These are phyloP conservation scores for Diaporthe ampelina DNA, from an alignment of 2,329 filamentous ascomycete species.

Conservation along the genomic window DNA sequence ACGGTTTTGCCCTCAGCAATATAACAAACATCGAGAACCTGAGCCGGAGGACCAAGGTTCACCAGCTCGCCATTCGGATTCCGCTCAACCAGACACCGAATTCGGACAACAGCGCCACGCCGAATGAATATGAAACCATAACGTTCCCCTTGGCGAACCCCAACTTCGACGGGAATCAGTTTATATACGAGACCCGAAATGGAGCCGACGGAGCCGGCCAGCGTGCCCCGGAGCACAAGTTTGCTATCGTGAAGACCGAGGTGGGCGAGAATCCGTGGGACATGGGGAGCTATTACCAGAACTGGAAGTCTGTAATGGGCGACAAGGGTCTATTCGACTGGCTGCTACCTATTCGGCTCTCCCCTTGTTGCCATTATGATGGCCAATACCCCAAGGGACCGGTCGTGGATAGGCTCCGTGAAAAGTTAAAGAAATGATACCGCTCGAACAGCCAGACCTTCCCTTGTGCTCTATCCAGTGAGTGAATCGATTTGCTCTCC, in stretches of 20 bases:
- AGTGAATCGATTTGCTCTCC: neutral
- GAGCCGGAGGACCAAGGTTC: conserved; percentile 70
- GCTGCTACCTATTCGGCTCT: conserved; percentile 81
- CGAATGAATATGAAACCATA: conserved; percentile 61
- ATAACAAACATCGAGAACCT: conserved; percentile 88
- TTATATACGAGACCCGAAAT: conserved; percentile 43
- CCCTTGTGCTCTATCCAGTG: neutral
- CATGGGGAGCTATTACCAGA: conserved; percentile 74
- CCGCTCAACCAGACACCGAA: conserved; percentile 55
- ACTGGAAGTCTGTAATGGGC: conserved; percentile 88
- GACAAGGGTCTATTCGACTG: conserved; percentile 75
- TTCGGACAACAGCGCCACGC: conserved; percentile 5
- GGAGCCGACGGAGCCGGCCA: conserved; percentile 7
- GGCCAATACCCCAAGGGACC: conserved; percentile 38
- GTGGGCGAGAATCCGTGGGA: conserved; percentile 90
- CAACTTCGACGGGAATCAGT: conserved; percentile 40
- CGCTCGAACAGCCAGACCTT: neutral
- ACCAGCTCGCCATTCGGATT: conserved; percentile 82
- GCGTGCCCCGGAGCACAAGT: conserved; percentile 54
- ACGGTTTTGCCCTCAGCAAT: conserved; percentile 79
- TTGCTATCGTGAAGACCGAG: conserved; percentile 82
- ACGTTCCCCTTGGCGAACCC: conserved; percentile 68
- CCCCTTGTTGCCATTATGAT: conserved; percentile 69
- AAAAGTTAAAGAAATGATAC: conserved; percentile 34
- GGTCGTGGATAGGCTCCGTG: conserved; percentile 35